Conservation (phyloP, 805 yeast genomes). For the Starmerella geochares region DNA sequence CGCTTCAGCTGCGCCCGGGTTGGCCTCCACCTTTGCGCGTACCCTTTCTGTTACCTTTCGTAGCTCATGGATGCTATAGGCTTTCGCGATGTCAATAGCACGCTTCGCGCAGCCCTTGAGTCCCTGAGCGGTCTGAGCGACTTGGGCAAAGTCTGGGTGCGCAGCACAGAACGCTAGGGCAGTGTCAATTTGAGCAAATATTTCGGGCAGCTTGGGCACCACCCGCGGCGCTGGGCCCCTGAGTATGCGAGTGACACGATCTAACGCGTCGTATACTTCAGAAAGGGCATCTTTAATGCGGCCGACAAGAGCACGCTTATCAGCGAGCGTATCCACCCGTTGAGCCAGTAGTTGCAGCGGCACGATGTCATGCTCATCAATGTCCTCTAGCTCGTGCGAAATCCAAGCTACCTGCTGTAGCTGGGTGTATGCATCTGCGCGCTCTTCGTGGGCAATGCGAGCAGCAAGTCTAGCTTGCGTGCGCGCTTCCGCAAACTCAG, state of each 20-base stretch:
- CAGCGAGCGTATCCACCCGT: slow-evolving; percentile 40
- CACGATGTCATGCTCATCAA: slow-evolving; percentile 50
- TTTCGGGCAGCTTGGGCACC: slow-evolving; percentile 42
- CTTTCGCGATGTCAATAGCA: slow-evolving; percentile 62
- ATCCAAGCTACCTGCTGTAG: slow-evolving; percentile 41
- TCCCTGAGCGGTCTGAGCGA: slow-evolving; percentile 55
- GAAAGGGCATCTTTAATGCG: slow-evolving; percentile 43
- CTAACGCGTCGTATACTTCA: slow-evolving; percentile 55
- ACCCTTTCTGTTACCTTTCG: slow-evolving; percentile 24
- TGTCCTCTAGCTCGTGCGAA: slow-evolving; percentile 44
- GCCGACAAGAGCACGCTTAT: slow-evolving; percentile 36
- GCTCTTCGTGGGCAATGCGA: slow-evolving; percentile 30
- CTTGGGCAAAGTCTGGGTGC: slow-evolving; percentile 55
- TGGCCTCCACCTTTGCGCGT: slow-evolving; percentile 3
- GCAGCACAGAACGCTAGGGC: slow-evolving; percentile 52
- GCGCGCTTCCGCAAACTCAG: neutral
- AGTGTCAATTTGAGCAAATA: slow-evolving; percentile 50
- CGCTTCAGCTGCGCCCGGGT: slow-evolving; percentile 17
- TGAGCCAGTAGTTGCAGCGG: slow-evolving; percentile 50
- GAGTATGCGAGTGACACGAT: slow-evolving; percentile 54
- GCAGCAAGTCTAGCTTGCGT: slow-evolving; percentile 7
- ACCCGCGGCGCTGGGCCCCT: slow-evolving; percentile 61
- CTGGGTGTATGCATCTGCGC: slow-evolving; percentile 39
- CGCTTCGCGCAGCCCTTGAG: slow-evolving; percentile 78
- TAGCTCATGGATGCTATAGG: slow-evolving; percentile 42